Conservation (phyloP, 2,329 filamentous ascomycete species). For the Plenodomus lindquistii region DNA sequence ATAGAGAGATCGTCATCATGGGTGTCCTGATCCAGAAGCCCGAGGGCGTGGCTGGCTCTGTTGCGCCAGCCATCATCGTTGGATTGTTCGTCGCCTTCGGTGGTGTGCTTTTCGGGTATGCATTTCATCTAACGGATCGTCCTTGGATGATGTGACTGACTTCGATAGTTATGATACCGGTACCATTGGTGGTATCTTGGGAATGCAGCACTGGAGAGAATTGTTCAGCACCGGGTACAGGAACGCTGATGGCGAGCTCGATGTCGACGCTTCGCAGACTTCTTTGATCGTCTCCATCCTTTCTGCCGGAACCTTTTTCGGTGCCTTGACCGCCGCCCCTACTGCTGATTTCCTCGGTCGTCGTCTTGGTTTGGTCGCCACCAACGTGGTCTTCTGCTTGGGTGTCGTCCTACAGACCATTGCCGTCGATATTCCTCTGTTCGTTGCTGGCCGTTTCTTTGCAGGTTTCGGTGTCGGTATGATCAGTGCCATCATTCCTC, state of each 20-base stretch:
- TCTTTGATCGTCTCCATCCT: constrained; percentile 81
- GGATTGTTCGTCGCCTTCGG: constrained; percentile 53
- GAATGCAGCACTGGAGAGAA: constrained; percentile 68
- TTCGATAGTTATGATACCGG: constrained; percentile 42
- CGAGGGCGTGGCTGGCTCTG: constrained; percentile 69
- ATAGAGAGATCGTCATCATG: constrained; percentile 28
- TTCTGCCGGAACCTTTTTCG: constrained; percentile 78
- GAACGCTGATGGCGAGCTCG: constrained; percentile 44
- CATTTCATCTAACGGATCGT: neutral
- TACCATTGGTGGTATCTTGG: constrained; percentile 64
- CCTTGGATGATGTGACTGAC: constrained; percentile 9
- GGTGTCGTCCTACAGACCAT: constrained; percentile 47
- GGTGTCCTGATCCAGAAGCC: constrained; percentile 63
- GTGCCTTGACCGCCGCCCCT: constrained; percentile 70
- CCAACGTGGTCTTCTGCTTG: constrained; percentile 42
- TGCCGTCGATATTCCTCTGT: constrained; percentile 41
- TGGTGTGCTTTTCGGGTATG: constrained; percentile 48
- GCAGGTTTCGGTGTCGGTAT: constrained; percentile 48
- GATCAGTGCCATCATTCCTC: constrained; percentile 55
- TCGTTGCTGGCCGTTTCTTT: constrained; percentile 48
- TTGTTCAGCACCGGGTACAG: constrained; percentile 58
- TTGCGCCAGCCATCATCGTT: constrained; percentile 43
- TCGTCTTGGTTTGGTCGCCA: constrained; percentile 60
- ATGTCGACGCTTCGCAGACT: constrained; percentile 56
- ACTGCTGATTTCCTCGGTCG: constrained; percentile 70